phyloP scores from a whole-genome alignment of 495 filamentous ascomycete genomes.

The Gamarada debralockiae region DNA sequence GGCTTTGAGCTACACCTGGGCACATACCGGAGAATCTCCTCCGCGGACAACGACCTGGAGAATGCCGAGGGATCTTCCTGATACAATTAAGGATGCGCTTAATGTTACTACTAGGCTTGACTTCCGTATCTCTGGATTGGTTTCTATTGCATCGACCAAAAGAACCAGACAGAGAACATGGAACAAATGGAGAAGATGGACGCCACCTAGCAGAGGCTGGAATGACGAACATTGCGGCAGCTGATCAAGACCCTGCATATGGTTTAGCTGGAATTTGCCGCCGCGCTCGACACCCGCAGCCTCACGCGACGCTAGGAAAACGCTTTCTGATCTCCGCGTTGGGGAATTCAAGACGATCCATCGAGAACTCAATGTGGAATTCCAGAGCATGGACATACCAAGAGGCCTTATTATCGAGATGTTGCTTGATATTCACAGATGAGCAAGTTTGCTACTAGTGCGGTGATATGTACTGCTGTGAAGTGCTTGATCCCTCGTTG shows the following conservation, averaged over 20 bases:
- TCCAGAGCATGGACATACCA: slow-evolving; percentile 38
- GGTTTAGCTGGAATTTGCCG: not conserved
- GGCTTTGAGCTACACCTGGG: not conserved
- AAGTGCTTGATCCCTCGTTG: no score
- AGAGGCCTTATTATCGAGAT: slow-evolving; percentile 30
- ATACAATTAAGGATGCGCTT: slow-evolving; percentile 23
- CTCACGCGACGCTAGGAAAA: not conserved
- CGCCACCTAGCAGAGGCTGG: not conserved
- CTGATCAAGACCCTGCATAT: not conserved
- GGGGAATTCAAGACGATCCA: not conserved
- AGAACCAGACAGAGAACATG: not conserved
- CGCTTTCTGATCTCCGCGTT: not conserved
- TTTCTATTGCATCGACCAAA: slow-evolving; percentile 13
- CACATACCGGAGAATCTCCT: no score
- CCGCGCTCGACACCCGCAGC: not conserved
- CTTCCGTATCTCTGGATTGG: slow-evolving; percentile 28
- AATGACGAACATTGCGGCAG: not conserved
- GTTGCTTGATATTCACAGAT: slow-evolving; percentile 30
- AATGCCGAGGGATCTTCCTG: not conserved
- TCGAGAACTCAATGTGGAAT: slow-evolving; percentile 18
- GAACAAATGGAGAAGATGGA: not conserved
- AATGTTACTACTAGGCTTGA: slow-evolving; percentile 15
- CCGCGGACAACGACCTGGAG: not conserved
- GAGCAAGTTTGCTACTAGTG: slow-evolving; percentile 24
- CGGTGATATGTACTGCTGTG: not conserved